A percentile compares a stretch with the other conserved stretches of the same genome.
Conservation (phyloP, 805 yeast genomes). For the Cyberlindnera subsufficiens region DNA sequence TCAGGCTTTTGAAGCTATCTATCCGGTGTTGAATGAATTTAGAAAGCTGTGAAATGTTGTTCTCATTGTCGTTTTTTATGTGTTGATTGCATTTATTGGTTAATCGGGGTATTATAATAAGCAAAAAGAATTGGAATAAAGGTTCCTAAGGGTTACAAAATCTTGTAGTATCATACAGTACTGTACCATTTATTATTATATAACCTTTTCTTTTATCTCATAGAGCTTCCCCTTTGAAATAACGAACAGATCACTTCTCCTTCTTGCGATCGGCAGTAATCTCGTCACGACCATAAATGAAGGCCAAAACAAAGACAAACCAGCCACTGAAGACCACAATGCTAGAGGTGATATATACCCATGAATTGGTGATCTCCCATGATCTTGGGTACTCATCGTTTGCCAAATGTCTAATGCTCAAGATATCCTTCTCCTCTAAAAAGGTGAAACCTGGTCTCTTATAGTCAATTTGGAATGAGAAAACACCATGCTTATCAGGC, state of each 20-base stretch:
- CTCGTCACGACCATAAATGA: constrained; percentile 27
- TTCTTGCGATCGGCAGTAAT: constrained; percentile 13
- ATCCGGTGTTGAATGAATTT: constrained; percentile 97
- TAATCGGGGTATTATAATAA: too few species aligned
- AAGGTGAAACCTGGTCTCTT: constrained; percentile 69
- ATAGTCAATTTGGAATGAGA: constrained; percentile 77
- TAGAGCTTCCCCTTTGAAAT: not conserved
- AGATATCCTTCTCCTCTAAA: constrained; percentile 58
- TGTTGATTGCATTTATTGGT: too few species aligned
- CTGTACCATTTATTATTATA: too few species aligned
- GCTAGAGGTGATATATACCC: constrained; percentile 82
- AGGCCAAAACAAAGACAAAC: constrained; percentile 69
- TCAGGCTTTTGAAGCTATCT: constrained; percentile 96
- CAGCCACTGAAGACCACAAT: constrained; percentile 66
- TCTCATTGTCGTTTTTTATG: too few species aligned
- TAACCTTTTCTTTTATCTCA: not conserved
- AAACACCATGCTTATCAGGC: constrained; percentile 97
- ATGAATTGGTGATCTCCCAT: constrained; percentile 88
- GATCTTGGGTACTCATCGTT: constrained; percentile 92
- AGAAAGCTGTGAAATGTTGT: constrained; percentile 49
- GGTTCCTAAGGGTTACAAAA: too few species aligned
- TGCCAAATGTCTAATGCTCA: constrained; percentile 89
- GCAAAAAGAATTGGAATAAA: too few species aligned
- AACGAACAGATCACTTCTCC: constrained; percentile 9
- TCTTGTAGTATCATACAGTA: too few species aligned